Base-by-base conservation (phyloP, 2,329 filamentous ascomycete species). In the Botryosphaeria dothidea region DNA sequence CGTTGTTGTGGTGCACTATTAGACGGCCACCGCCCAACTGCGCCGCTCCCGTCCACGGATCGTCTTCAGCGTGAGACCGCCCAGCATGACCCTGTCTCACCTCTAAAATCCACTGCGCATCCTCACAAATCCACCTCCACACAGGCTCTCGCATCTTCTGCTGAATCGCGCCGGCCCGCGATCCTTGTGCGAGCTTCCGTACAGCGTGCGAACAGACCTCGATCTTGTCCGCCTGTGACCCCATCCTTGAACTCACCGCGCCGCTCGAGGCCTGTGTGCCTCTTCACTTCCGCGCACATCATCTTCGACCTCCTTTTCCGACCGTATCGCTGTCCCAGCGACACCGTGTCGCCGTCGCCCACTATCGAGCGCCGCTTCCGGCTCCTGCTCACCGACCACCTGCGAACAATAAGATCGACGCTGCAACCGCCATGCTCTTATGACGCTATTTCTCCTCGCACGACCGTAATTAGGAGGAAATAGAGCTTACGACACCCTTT, bases 91-190 rank as follows among this genome's bases (percentile, higher is more conserved):
- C 58, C 58, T 62, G 58, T 62, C 58, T 62, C 58, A 62, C 58
- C 46, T 49, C 43, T 51, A 62, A 49, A 49, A 62, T 51, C 46
- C 58, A 34, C 58, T 25, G 41, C 56, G 56, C 13, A 60, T 60
- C 56, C 56, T 52, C 56, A 45, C 56, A 60, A 15, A 38, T 23
- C 56, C n/a, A 60, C 56, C 38, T 60, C 56, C 38, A 45, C 52
- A 17, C 56, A 34, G 38, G 5, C 38, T 45, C 36, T 27, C 56
- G 56, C 54, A 46, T 46, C 56, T 41, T 60, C 19, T 60, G 8
- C 45, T 62, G 58, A 62, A 62, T 62, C 58, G 58, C 46, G 58
- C 58, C 58, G 58, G 46, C 46, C 46, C 58, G 58, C 58, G 58
- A 62, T 62, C 46, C 58, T 51, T 51, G 58, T 62, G 58, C 58